Evolutionary conservation across 352 stramenopile species (phyloP), one percentile per base, ranked within the genome.

Genomic region (Globisporangium carolinianum): DNA sequence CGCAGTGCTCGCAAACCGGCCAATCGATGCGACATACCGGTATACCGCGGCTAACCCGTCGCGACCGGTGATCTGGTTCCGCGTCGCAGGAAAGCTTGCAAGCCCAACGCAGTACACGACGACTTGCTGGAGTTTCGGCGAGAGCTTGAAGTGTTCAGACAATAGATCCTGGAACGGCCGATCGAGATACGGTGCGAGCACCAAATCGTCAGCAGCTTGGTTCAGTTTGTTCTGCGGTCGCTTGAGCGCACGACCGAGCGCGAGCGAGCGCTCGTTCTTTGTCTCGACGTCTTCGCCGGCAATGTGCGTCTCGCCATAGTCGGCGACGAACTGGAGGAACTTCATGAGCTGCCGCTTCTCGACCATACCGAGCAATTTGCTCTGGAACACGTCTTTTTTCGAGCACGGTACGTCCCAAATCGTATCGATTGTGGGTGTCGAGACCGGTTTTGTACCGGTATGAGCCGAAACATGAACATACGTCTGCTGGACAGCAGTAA

Each of bases 321-420:
- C 88, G 2, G 87, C 86, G 32, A 88, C 83, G 51, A 93, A 95
- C 67, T 95, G 87, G 35, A 96, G 49, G 51, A 97, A 97, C 61
- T 94, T 93, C 88, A 97, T 97, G 56, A 97, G 61, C 62, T 86
- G 74, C 2, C 88, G 80, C 58, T 97, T 97, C 62, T 97, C 88
- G 14, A 87, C 70, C 73, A 93, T 85, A 7, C 67, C 66, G n/a
- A 96, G 61, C 39, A 95, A 56, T 52, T 88, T 89, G 57, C 83
- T 92, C 46, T 87, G 81, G 61, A 97, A 96, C 17, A 97, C 87
- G 46, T 94, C 88, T 46, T 87, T 87, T 69, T 97, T 97, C 5
- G 82, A 94, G 68, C 87, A 96, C 47, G 88, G 87, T 24, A 96
- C 87, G 17, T 87, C 63, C 72, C 76, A 93, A 12, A 96, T 71